These are phyloP conservation scores for Melastoma malabathricum DNA, from an alignment of 345 rosid genomes.

Conservation along the genomic window DNA sequence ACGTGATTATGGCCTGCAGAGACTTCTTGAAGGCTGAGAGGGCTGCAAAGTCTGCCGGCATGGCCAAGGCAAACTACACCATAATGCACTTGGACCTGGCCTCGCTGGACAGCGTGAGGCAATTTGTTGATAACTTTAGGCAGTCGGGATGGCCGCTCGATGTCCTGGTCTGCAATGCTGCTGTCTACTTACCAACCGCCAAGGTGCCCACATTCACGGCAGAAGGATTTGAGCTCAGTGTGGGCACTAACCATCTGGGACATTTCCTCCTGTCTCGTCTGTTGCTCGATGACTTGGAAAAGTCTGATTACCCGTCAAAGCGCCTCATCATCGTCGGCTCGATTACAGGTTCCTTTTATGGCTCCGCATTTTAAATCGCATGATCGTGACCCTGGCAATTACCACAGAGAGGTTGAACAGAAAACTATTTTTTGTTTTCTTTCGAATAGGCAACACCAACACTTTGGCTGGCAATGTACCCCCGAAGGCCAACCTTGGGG, in stretches of 20 bases:
- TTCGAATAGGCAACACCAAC: constrained; percentile 64
- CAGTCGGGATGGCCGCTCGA: constrained; percentile 59
- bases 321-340: constrained; percentile 93
- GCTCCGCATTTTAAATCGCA: no score
- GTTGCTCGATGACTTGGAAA: constrained; percentile 60
- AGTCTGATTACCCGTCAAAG: constrained; percentile 79
- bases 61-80: constrained; percentile 66
- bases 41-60: constrained; percentile 79
- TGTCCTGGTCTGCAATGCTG: constrained; percentile 90
- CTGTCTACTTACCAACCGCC: constrained; percentile 82
- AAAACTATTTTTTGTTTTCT: not conserved
- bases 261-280: constrained; percentile 86
- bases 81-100: constrained; percentile 92
- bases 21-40: constrained; percentile 84
- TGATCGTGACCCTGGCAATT: no score
- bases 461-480: constrained; percentile 99
- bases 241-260: constrained; percentile 91
- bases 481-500: constrained; percentile 91
- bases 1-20: constrained; percentile 83
- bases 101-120: constrained; percentile 85
- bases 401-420: no score
- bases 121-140: constrained; percentile 58
- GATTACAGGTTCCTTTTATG: constrained; percentile 50
- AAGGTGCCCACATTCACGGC: constrained; percentile 85
- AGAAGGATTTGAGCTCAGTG: constrained; percentile 90